Percentiles rank a stretch among this genome's conserved stretches.
Evolutionary conservation across 768 basidiomycete species (phyloP).

Genomic region (Infundibulicybe gibba): DNA sequence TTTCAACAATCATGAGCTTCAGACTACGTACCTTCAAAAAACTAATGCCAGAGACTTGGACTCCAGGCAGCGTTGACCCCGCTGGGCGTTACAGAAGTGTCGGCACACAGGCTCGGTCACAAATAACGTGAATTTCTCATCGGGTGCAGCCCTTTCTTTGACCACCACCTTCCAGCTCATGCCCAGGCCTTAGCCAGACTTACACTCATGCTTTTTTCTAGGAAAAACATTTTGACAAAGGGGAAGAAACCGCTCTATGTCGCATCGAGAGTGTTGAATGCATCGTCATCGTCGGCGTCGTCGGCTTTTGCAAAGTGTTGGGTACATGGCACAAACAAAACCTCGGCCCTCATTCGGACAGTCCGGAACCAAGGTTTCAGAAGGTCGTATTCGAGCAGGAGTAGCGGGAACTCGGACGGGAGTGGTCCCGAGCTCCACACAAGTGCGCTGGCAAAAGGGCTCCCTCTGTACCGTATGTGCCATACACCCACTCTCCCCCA

Average conservation of each 20-base stretch:
- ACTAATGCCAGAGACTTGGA: too few relatives aligned
- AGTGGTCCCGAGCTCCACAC: slow-evolving; percentile 16
- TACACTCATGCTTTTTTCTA: slow-evolving; percentile 43
- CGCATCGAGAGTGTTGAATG: slow-evolving; percentile 53
- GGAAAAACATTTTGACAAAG: slow-evolving; percentile 46
- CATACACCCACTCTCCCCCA: slow-evolving; percentile 3
- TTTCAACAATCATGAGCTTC: too few relatives aligned
- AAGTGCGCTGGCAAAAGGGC: slow-evolving; percentile 19
- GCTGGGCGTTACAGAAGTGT: too few relatives aligned
- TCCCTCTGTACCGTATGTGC: slow-evolving; percentile 52
- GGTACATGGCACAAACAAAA: slow-evolving; percentile 51
- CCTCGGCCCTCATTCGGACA: slow-evolving; percentile 42
- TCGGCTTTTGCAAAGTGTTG: slow-evolving; percentile 47
- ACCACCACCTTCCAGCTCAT: too few relatives aligned
- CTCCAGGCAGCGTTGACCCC: too few relatives aligned
- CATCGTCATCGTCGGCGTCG: slow-evolving; percentile 43
- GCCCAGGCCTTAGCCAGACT: too few relatives aligned
- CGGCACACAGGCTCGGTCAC: too few relatives aligned
- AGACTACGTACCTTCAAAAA: too few relatives aligned
- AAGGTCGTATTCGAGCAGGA: slow-evolving; percentile 35
- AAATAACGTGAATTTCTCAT: too few relatives aligned
- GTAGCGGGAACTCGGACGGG: slow-evolving; percentile 21
- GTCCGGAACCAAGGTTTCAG: slow-evolving; percentile 35
- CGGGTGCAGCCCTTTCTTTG: too few relatives aligned
- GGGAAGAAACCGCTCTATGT: slow-evolving; percentile 53